A percentile compares a stretch with the other conserved stretches of the same genome.
Conservation (phyloP, 768 basidiomycete species). For the Phaeotremella fagi region DNA sequence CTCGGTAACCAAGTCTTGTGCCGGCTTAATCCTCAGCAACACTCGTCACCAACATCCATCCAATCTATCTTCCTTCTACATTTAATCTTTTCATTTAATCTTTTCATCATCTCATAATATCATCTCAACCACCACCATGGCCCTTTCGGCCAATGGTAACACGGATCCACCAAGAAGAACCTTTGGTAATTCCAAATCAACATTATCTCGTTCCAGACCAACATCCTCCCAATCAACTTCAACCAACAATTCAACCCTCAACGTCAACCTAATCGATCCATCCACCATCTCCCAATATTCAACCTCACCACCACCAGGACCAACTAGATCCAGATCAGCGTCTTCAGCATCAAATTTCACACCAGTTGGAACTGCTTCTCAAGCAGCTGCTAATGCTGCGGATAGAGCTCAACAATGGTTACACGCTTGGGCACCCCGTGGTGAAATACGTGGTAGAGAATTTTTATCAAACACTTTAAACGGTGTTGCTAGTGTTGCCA, state of each 20-base stretch:
- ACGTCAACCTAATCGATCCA: slow-evolving; percentile 1
- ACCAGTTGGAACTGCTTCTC: slow-evolving; percentile 3
- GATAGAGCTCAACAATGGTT: slow-evolving; percentile 36
- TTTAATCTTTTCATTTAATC: not conserved
- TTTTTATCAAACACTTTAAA: slow-evolving; percentile 32
- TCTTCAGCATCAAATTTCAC: slow-evolving; percentile 18
- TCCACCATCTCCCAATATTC: slow-evolving; percentile 3
- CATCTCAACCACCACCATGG: not conserved
- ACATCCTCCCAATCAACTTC: not conserved
- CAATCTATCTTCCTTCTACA: not conserved
- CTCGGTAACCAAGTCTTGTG: too few relatives aligned
- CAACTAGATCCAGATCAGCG: slow-evolving; percentile 20
- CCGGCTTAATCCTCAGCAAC: not conserved
- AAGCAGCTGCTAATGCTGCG: slow-evolving; percentile 23
- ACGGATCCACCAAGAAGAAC: slow-evolving; percentile 21
- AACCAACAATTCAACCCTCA: not conserved
- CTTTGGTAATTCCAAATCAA: slow-evolving; percentile 24
- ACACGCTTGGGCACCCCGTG: slow-evolving; percentile 36
- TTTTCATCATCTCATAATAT: not conserved
- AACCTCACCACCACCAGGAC: slow-evolving; percentile 13
- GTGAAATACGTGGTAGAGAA: slow-evolving; percentile 35
- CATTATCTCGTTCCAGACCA: not conserved
- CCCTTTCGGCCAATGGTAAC: not conserved
- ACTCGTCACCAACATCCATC: not conserved
- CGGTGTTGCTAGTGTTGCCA: slow-evolving; percentile 36